Conservation (phyloP, 768 basidiomycete genomes). For the Sistotremastrum niveocremeum region DNA sequence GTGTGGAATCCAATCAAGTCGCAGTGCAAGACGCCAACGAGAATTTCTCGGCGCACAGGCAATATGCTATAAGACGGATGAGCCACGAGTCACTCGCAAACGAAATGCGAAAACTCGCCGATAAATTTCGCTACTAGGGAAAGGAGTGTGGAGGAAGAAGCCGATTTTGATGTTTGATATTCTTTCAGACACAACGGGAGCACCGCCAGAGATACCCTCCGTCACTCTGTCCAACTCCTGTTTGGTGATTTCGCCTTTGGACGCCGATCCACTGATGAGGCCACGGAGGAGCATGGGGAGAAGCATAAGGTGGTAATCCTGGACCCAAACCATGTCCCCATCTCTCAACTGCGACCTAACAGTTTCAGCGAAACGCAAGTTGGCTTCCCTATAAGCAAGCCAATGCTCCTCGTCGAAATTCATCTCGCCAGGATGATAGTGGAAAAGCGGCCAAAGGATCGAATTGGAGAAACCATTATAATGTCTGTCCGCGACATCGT, state of each 20-base stretch:
- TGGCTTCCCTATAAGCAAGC: constrained; percentile 95
- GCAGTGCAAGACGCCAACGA: constrained; percentile 91
- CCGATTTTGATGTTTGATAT: constrained; percentile 81
- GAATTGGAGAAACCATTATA: constrained; percentile 99
- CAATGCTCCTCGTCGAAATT: constrained; percentile 98
- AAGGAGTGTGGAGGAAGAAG: constrained; percentile 97
- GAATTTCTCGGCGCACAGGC: constrained; percentile 91
- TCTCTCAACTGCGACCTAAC: constrained; percentile 67
- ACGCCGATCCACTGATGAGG: constrained; percentile 60
- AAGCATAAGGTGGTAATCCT: constrained; percentile 97
- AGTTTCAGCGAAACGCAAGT: constrained; percentile 85
- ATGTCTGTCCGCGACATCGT: constrained; percentile 96
- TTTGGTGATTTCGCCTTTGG: constrained; percentile 40
- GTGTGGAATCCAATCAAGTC: constrained; percentile 99
- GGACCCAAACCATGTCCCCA: constrained; percentile 97
- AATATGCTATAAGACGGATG: constrained; percentile 50
- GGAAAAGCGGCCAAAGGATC: constrained; percentile 98
- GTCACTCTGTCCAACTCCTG: constrained; percentile 56
- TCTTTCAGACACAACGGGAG: constrained; percentile 22
- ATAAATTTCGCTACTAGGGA: constrained; percentile 96
- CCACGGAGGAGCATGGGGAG: constrained; percentile 90
- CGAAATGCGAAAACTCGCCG: constrained; percentile 36
- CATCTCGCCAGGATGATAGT: constrained; percentile 99
- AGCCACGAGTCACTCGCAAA: constrained; percentile 1
- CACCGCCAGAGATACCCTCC: constrained; percentile 51